Conservation (phyloP, 164 flowering plant genomes). For the Echeveria elegans region DNA sequence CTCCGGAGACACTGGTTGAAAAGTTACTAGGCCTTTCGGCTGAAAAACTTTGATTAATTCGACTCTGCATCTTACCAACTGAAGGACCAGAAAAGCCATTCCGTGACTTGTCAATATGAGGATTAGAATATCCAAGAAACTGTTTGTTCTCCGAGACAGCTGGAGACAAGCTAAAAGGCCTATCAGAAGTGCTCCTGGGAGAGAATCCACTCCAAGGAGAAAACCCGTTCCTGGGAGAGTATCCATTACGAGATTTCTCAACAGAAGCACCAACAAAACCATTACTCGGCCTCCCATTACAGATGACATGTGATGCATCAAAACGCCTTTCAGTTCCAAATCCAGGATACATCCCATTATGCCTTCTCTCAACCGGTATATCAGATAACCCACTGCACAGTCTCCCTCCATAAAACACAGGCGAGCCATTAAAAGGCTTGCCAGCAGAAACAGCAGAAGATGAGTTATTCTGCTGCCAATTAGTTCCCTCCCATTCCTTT, state of each 20-base stretch:
- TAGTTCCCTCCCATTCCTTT: slow-evolving; percentile 49
- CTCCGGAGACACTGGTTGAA: not conserved
- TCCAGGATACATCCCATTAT: slow-evolving; percentile 5
- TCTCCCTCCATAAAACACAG: not conserved
- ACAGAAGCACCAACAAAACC: not conserved
- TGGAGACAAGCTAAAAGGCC: slow-evolving; percentile 4
- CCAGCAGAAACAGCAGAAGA: not conserved
- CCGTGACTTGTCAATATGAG: not conserved
- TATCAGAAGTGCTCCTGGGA: not conserved
- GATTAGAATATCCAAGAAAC: not conserved
- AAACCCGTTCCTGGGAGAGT: not conserved
- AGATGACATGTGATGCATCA: slow-evolving; percentile 2
- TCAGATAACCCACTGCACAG: not conserved
- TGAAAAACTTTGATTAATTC: not conserved
- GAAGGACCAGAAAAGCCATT: not conserved
- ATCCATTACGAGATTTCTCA: slow-evolving; percentile 1
- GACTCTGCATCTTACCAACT: not conserved
- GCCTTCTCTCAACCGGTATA: not conserved
- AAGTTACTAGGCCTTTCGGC: not conserved
- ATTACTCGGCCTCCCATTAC: not conserved
- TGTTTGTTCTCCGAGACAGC: not conserved
- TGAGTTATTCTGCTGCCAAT: not conserved
- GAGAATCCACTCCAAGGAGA: not conserved
- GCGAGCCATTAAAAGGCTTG: not conserved
- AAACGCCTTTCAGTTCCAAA: slow-evolving; percentile 4